Percentiles rank a stretch among this genome's conserved stretches.
These are phyloP conservation scores for Brassica rapa DNA, from an alignment of 345 rosid genomes.

Conservation along the genomic window DNA sequence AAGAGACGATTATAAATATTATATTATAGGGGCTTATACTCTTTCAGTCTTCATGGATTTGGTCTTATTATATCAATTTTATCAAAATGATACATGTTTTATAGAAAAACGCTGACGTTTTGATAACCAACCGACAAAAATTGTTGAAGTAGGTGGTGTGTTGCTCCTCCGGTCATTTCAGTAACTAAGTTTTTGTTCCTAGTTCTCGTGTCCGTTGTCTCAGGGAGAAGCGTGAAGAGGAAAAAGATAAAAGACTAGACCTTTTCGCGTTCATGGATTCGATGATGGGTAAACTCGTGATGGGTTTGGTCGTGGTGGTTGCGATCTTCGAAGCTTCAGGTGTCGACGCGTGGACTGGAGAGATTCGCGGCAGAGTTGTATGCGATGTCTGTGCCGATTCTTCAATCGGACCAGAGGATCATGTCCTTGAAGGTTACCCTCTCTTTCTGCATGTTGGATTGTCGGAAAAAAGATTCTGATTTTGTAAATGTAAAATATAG, in stretches of 20 bases:
- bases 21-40: not conserved
- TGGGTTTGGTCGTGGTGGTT: conserved; percentile 43
- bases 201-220: conserved; percentile 1
- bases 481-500: not conserved
- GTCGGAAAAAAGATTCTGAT: not conserved
- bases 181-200: not conserved
- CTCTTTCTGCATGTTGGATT: not conserved
- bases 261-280: conserved; percentile 46
- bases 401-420: conserved; percentile 93
- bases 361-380: conserved; percentile 88
- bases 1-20: not conserved
- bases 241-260: not conserved
- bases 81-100: not conserved
- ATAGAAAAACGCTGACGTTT: not conserved
- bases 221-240: not conserved
- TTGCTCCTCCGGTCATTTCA: conserved; percentile 19
- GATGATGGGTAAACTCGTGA: conserved; percentile 37
- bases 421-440: conserved; percentile 71
- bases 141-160: conserved; percentile 11
- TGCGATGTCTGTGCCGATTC: conserved; percentile 93
- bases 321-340: conserved; percentile 35
- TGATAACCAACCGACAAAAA: conserved; percentile 20
- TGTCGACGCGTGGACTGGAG: conserved; percentile 86
- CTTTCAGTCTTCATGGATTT: not conserved
- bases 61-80: not conserved